Percentiles rank a stretch among this genome's conserved stretches.
Conservation (phyloP, 1,284 basidiomycete genomes). For the Malassezia obtusa region DNA sequence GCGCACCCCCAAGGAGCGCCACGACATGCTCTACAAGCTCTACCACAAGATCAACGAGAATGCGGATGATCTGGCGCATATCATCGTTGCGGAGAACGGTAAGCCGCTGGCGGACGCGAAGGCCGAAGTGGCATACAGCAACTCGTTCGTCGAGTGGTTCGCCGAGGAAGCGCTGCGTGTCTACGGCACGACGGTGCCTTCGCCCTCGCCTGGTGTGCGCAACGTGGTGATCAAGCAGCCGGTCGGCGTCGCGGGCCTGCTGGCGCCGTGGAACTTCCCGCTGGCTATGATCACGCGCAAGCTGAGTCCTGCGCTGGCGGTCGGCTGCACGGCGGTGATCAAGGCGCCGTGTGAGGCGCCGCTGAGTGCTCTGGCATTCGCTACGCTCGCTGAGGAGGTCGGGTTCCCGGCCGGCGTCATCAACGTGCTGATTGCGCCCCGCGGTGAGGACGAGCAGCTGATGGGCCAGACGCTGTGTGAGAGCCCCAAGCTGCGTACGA, state of each 20-base stretch:
- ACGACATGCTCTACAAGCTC: slow-evolving; percentile 39
- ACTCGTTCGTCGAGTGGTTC: slow-evolving; percentile 46
- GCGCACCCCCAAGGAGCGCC: slow-evolving; percentile 39
- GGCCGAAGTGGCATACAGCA: slow-evolving; percentile 43
- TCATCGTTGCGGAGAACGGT: slow-evolving; percentile 47
- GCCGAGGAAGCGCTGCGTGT: slow-evolving; percentile 35
- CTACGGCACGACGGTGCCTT: slow-evolving; percentile 70
- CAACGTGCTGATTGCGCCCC: slow-evolving; percentile 79
- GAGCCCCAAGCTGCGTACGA: slow-evolving; percentile 63
- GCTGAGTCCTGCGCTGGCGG: slow-evolving; percentile 73
- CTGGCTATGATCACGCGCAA: slow-evolving; percentile 65
- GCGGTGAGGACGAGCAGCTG: slow-evolving; percentile 60
- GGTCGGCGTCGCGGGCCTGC: slow-evolving; percentile 57
- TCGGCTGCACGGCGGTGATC: slow-evolving; percentile 88
- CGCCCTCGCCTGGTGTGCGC: slow-evolving; percentile 61
- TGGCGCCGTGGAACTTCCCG: slow-evolving; percentile 48
- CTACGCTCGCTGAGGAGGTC: slow-evolving; percentile 71
- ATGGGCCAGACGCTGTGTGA: slow-evolving; percentile 61
- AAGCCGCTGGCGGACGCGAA: slow-evolving; percentile 41
- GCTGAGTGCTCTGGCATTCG: slow-evolving; percentile 78
- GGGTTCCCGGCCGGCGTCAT: slow-evolving; percentile 90
- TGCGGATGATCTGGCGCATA: slow-evolving; percentile 40
- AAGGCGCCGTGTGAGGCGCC: slow-evolving; percentile 95
- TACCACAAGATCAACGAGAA: slow-evolving; percentile 31
- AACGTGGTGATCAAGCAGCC: slow-evolving; percentile 85